Evolutionary conservation across 108 stramenopile species (phyloP), one percentile per base, ranked within the genome.

Genomic region (Skeletonema menzelii): DNA sequence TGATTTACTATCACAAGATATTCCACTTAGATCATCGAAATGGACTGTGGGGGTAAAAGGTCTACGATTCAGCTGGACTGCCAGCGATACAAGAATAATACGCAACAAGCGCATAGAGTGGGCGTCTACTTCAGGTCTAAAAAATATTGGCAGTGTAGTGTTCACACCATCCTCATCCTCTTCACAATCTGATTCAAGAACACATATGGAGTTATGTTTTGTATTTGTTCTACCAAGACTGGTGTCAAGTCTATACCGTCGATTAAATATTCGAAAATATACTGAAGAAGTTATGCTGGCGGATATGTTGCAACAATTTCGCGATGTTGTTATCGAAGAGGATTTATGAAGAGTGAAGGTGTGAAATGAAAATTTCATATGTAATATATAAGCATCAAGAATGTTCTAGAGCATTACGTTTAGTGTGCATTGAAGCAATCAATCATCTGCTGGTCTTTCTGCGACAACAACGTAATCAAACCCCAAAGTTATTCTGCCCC

Each of bases 391-490:
- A 11, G 40, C 11, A 42, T 15, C 4, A 6, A 20, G 6, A 22
- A 7, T 8, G 0, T 53, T 53, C 1, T 1, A 24, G 8, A 24
- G 20, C 49, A 53, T 17, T 24, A 24, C n/a, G 8, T 10, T 22
- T n/a, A 53, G 22, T n/a, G 12, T 46, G 19, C 10, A 24, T 24
- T 12, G 35, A 27, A 65, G 1, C 20, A 22, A n/a, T 40, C 22
- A 31, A 37, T 22, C 27, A 38, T 69, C 20, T 32, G 13, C 56
- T 24, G 56, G 30, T 63, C 79, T 85, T 78, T 94, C 95, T 19
- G 95, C 95, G 15, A 90, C 77, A 34, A 96, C 87, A 14, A 97
- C 92, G 71, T 98, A 98, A 80, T 98, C 97, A 82, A 94, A 97
- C 14, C 96, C 96, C 42, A 97, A 65, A 57, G 76, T 84, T 20